Conservation (phyloP, 2,329 filamentous ascomycete genomes). For the Exserohilum rostratum region DNA sequence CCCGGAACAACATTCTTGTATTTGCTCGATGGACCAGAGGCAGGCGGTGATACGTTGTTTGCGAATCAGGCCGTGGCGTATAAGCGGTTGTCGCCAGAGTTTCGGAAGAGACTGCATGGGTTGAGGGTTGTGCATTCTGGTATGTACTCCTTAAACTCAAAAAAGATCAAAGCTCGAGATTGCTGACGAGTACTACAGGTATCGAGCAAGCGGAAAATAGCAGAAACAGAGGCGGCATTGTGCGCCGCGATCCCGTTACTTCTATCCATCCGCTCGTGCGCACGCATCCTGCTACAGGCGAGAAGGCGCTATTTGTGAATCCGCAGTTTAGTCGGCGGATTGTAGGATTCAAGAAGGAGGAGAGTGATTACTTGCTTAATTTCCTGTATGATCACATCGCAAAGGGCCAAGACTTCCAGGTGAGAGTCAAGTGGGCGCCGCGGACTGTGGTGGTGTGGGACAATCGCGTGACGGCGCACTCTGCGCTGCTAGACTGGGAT, state of each 20-base stretch:
- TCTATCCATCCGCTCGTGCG: constrained; percentile 78
- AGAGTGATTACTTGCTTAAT: constrained; percentile 77
- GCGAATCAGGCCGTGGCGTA: constrained; percentile 82
- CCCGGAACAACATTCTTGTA: constrained; percentile 91
- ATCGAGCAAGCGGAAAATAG: constrained; percentile 77
- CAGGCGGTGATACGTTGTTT: constrained; percentile 86
- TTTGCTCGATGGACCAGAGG: constrained; percentile 78
- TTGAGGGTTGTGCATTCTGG: constrained; percentile 82
- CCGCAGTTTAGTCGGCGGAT: constrained; percentile 84
- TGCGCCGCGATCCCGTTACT: constrained; percentile 75
- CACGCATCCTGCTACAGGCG: constrained; percentile 79
- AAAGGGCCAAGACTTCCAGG: constrained; percentile 73
- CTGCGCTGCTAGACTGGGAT: constrained; percentile 81
- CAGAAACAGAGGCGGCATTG: constrained; percentile 69
- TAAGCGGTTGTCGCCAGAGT: constrained; percentile 76
- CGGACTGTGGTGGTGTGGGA: constrained; percentile 89
- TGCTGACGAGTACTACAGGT: too few relatives aligned
- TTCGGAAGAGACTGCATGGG: constrained; percentile 80
- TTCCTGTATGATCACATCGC: constrained; percentile 80
- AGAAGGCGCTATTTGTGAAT: constrained; percentile 84
- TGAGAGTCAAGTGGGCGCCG: constrained; percentile 76
- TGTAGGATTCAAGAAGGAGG: constrained; percentile 83
- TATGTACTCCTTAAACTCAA: too few relatives aligned
- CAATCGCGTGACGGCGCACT: constrained; percentile 79
- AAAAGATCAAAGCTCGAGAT: too few relatives aligned